Evolutionary conservation across 192 early-diverging fungal genomes (phyloP), one percentile per base, ranked within the genome.

Genomic region (Backusella australiensis): DNA sequence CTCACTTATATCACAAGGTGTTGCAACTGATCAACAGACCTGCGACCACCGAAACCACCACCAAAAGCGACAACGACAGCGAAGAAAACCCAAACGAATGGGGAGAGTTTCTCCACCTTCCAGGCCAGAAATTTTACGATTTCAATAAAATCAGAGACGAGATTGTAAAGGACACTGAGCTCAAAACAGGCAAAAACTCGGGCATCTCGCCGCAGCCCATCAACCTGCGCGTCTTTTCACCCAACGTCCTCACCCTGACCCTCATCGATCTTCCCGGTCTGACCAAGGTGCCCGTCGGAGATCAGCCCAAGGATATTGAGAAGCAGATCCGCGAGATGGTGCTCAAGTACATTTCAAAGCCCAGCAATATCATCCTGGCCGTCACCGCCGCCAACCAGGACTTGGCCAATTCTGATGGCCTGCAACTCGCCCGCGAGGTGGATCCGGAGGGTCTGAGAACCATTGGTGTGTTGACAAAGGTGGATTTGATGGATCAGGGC

Each of bases 291-390:
- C 98, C 98, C 63, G 96, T 99, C 71, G 97, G 97, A 44, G 97
- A 98, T 82, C 98, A 99, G 88, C 98, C 98, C 69, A 96, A 96
- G 83, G 96, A 99, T 77, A 99, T 99, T 82, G 98, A 99, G 82
- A 94, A 91, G 80, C 94, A 96, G 82, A 99, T 99, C 76, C 90
- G 91, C 67, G 97, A 99, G 49, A 99, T 99, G 98, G 91, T 99
- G 71, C 75, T 97, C 75, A 96, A 98, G 79, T 98, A 97, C 78
- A 97, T 98, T 84, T 92, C 92, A 53, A 99, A 99, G 84, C 94
- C 93, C 68, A 99, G 98, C 77, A 90, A 95, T 35, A 99, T 99
- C 77, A 99, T 99, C 77, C 85, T 99, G 44, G 95, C 96, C 0
- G 98, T 99, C 11, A 99, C 97, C 4, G 93, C 96, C 34, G 97